Evolutionary conservation across 106 monocot genomes (phyloP).

Genomic region (Amphibolis antarctica): DNA sequence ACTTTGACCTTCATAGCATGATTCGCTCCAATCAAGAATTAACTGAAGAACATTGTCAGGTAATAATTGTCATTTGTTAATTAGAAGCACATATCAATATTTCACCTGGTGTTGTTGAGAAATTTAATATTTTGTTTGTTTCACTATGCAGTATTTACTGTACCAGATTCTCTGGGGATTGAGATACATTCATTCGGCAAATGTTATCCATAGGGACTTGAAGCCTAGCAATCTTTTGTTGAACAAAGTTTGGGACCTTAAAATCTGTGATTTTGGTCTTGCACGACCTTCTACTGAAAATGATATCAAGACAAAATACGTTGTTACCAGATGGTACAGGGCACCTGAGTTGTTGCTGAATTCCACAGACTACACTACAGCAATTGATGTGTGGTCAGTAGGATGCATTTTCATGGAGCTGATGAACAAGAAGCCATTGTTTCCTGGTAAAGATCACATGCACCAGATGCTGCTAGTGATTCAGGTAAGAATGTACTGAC

Average conservation of each 20-base stretch:
- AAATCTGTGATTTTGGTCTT: constrained; percentile 95
- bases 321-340: constrained; percentile 93
- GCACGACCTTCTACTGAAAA: constrained; percentile 76
- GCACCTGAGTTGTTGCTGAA: constrained; percentile 89
- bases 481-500: constrained; percentile 34
- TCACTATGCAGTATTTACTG: constrained; percentile 67
- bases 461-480: constrained; percentile 86
- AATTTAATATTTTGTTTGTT: background rate
- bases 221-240: constrained; percentile 92
- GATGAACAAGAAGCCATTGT: constrained; percentile 65
- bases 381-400: constrained; percentile 95
- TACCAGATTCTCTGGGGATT: constrained; percentile 94
- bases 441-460: constrained; percentile 91
- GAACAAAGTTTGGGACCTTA: constrained; percentile 80
- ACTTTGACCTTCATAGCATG: constrained; percentile 62
- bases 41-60: constrained; percentile 66
- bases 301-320: constrained; percentile 91
- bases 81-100: background rate
- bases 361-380: constrained; percentile 85
- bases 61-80: background rate
- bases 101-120: background rate
- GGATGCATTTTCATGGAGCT: constrained; percentile 98
- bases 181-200: constrained; percentile 94
- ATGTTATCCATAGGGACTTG: constrained; percentile 86
- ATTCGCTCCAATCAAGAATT: constrained; percentile 64